Base-by-base conservation (phyloP, 2,329 filamentous ascomycete genomes). In the Acrocalymma vagum region DNA sequence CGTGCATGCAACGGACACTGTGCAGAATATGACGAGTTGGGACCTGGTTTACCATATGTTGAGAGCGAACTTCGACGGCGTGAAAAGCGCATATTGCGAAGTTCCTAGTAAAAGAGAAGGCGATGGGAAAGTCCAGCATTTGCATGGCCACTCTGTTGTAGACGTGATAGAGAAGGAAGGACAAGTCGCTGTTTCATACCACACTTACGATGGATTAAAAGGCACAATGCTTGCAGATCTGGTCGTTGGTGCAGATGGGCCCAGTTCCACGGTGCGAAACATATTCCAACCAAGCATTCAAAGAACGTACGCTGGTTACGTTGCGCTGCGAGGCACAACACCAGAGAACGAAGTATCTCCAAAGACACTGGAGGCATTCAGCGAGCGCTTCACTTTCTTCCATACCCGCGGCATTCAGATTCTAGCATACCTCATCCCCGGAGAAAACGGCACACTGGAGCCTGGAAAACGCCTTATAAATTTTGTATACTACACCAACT, bases 401-500 rank as follows among this genome's bases (percentile, higher is more conserved):
- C 70, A 73, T 34, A 37, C 57, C 1, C 32, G 45, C 7, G 70
- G 69, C 10, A 58, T 68, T 1, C 70, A 73, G 33, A 65, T 70
- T 14, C 58, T 74, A 1, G 70, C 65, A 9, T 78, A 78, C 46
- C 55, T 72, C 5, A 76, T 79, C n/a, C 76, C 75, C 1, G 71
- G 72, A 1, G 58, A 67, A 10, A 55, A 72, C 18, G 75, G 74
- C 2, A 63, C 60, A 1, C 60, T 74, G 5, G 56, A 63, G 21
- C 55, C 62, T 0, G 73, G 71, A 4, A 53, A 72, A 16, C 68
- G 74, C 9, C 66, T 75, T 3, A 63, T 78, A 47, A 78, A 78
- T 42, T 77, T 69, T 46, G 72, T 78, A 1, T 77, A 73, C 65
- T 79, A 78, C 57, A 67, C 59, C 36, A 74, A 77, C 47, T 63